Conservation (phyloP, 2,329 filamentous ascomycete species). For the Aspergillus glaucus region DNA sequence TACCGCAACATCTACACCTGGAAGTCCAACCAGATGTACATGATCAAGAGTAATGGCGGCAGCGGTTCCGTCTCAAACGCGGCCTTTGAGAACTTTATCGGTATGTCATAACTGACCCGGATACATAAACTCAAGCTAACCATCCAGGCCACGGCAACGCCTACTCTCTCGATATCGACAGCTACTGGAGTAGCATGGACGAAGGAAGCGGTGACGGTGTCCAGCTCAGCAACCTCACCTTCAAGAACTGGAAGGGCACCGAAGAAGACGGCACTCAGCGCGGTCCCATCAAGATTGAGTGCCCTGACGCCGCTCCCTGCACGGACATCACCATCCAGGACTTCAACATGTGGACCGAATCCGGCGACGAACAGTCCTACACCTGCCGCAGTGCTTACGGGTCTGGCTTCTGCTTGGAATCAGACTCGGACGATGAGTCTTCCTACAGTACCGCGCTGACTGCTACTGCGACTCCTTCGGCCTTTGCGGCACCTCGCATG, state of each 20-base stretch:
- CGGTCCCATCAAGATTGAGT: slow-evolving; percentile 50
- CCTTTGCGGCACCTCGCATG: slow-evolving; percentile 18
- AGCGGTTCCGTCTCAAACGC: slow-evolving; percentile 47
- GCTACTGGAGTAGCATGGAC: slow-evolving; percentile 45
- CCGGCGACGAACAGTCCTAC: slow-evolving; percentile 27
- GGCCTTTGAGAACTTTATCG: slow-evolving; percentile 52
- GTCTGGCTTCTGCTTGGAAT: slow-evolving; percentile 42
- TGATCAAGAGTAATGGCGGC: slow-evolving; percentile 58
- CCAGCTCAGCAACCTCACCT: slow-evolving; percentile 46
- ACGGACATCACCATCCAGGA: slow-evolving; percentile 46
- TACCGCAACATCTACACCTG: slow-evolving; percentile 56
- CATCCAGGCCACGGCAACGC: slow-evolving; percentile 50
- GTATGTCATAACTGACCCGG: slow-evolving; percentile 5
- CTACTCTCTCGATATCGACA: slow-evolving; percentile 52
- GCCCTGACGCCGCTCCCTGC: slow-evolving; percentile 48
- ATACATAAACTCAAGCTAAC: background rate
- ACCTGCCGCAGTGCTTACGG: slow-evolving; percentile 47
- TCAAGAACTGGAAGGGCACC: slow-evolving; percentile 53
- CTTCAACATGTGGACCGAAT: slow-evolving; percentile 43
- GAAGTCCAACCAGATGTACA: slow-evolving; percentile 57
- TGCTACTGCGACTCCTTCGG: slow-evolving; percentile 14
- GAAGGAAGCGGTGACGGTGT: slow-evolving; percentile 45
- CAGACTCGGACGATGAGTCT: slow-evolving; percentile 7
- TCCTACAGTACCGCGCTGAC: slow-evolving; percentile 14
- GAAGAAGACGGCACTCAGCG: slow-evolving; percentile 43